These are phyloP conservation scores for Mycena sanguinolenta DNA, from an alignment of 768 basidiomycete species.

Conservation along the genomic window DNA sequence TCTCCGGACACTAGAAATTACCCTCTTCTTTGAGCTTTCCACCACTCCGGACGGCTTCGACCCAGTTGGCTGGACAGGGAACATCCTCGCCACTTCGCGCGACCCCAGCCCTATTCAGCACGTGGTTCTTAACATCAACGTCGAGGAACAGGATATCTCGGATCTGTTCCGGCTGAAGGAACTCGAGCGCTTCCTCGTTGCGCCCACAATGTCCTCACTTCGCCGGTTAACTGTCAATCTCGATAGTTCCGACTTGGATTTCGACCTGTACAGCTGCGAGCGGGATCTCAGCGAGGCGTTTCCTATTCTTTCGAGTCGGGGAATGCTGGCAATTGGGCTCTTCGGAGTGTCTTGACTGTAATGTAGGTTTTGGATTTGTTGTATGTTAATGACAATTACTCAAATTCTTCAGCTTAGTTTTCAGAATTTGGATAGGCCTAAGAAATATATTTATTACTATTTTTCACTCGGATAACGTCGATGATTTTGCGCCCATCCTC, in stretches of 20 bases:
- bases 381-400: neutral
- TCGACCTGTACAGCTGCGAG: slow-evolving; percentile 12
- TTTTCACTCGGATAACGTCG: too few species aligned
- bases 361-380: neutral
- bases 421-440: neutral
- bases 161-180: slow-evolving; percentile 8
- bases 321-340: slow-evolving; percentile 15
- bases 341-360: slow-evolving; percentile 10
- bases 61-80: slow-evolving; percentile 14
- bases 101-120: slow-evolving; percentile 8
- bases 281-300: slow-evolving; percentile 13
- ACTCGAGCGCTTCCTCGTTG: slow-evolving; percentile 13
- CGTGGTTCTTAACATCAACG: slow-evolving; percentile 23
- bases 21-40: slow-evolving; percentile 11
- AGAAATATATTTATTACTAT: neutral
- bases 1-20: slow-evolving; percentile 25
- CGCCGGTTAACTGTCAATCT: slow-evolving; percentile 14
- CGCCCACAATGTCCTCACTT: slow-evolving; percentile 16
- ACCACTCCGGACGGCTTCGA: slow-evolving; percentile 14
- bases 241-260: slow-evolving; percentile 18
- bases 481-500: too few species aligned
- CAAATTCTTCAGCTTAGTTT: neutral
- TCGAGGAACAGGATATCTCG: slow-evolving; percentile 22
- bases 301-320: neutral
- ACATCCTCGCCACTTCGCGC: slow-evolving; percentile 2